Evolutionary conservation across 345 rosid genomes (phyloP), one percentile per base, ranked within the genome.

Genomic region (Bruguiera gymnorhiza): DNA sequence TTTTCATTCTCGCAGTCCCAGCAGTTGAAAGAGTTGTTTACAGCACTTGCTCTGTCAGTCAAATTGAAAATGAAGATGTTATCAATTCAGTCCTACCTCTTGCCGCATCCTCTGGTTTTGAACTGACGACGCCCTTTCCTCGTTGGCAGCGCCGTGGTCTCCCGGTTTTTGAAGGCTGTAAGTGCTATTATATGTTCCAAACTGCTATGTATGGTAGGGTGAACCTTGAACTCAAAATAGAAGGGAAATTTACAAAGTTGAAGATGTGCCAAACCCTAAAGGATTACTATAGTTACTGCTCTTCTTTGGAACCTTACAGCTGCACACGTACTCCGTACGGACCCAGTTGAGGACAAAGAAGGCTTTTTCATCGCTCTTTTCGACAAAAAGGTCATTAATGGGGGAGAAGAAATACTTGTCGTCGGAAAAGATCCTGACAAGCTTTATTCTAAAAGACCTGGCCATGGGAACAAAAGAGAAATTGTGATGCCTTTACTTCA

Each of bases 31-130:
- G 76, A 79, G 73, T 94, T 61, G 97, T 87, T 20, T 94, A 94
- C 83, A 91, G 96, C 80, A 91, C 98, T 8, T 94, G 98, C 79
- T 94, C 98, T 61, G 74, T 94, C 70, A 82, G 88, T 81, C 97
- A 88, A 77, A 80, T 76, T 29, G 98, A 94, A 75, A 91, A 91
- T 32, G 97, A 94, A 84, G 96, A 88, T 71, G 98, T 94, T 8
- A 75, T 91, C 27, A 69, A 73, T 29, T 89, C 98, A 23, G 73
- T 88, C 57, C 71, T 91, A 52, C 86, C 95, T 23, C 26, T 83
- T 23, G 90, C 90, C 24, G 65, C 63, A 58, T 83, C 85, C 65
- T 69, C 37, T 7, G 96, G 98, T 27, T 91, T 91, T 67, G 53
- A 73, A 27, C 84, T 94, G 30, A 83, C 70, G 27, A 75, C 91